Evolutionary conservation across 352 stramenopile genomes (phyloP), one percentile per base, ranked within the genome.

Genomic region (Phytophthora ohioensis): DNA sequence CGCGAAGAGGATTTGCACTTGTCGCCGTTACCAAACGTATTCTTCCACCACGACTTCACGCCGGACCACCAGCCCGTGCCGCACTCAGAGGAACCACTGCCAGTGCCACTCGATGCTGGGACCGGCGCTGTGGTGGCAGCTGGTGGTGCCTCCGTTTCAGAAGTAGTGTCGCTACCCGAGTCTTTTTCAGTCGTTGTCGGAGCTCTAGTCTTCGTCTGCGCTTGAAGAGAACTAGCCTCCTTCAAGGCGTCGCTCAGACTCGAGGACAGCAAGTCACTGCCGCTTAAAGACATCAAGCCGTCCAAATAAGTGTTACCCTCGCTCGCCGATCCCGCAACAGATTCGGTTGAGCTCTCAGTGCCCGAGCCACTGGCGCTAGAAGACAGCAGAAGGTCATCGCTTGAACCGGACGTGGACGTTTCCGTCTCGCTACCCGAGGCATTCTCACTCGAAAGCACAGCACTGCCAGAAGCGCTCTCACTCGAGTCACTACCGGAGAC

Each of bases 261-360:
- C 27, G 58, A 51, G 31, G 58, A 41, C 36, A 66, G 27, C 58
- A 66, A 49, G 12, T 66, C 58, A 21, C 36, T 66, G 36, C 36
- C 58, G 17, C n/a, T 58, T 36, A 34, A 31, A 17, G 32, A 45
- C 21, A 54, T n/a, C 43, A 64, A 41, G 34, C 43, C 43, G 7
- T 30, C 32, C 57, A 64, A 41, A 34, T 46, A 56, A 17, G 17
- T 45, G 31, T 38, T 11, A 17, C 43, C 35, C 43, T 42, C 42
- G 3, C 41, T 48, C 5, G 31, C 12, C 41, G 55, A 53, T 13
- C 7, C 55, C n/a, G 56, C 41, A 27, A 32, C 41, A 36, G 31
- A 57, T 34, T 7, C 27, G 5, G 15, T 41, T 15, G 54, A 51
- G 15, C 30, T 51, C 27, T 51, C 38, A 32, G 31, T 41, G 13